Percentiles rank a stretch among this genome's conserved stretches.
These are phyloP conservation scores for Thelephora terrestris DNA, from an alignment of 1,284 basidiomycete genomes.

Conservation along the genomic window DNA sequence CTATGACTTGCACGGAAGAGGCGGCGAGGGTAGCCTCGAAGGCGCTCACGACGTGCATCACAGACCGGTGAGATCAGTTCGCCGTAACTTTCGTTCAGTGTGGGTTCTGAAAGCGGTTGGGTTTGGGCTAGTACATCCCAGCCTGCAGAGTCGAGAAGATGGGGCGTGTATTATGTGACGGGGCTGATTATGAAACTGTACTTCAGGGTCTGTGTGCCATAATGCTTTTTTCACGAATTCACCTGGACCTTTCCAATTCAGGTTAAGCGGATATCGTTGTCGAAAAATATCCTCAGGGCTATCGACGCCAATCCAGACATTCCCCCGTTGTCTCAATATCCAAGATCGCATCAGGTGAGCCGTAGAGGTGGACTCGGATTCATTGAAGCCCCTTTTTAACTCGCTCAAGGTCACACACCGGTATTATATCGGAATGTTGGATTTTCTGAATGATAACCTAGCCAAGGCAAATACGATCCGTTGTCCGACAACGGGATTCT, in stretches of 20 bases:
- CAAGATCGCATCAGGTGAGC: conserved; percentile 83
- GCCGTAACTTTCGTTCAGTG: neutral
- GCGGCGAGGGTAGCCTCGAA: conserved; percentile 87
- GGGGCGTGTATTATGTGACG: conserved; percentile 93
- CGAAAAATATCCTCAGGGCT: conserved; percentile 87
- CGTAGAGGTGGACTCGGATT: conserved; percentile 20
- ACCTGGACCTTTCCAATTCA: conserved; percentile 21
- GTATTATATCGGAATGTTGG: conserved; percentile 92
- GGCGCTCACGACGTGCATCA: conserved; percentile 86
- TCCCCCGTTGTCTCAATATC: conserved; percentile 68
- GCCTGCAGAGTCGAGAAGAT: conserved; percentile 73
- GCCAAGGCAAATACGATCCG: conserved; percentile 42
- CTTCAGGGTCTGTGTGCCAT: conserved; percentile 42
- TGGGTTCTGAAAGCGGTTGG: conserved; percentile 1
- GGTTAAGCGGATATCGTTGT: conserved; percentile 85
- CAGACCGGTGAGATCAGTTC: conserved; percentile 59
- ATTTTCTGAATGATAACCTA: conserved; percentile 90
- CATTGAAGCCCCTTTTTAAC: conserved; percentile 2
- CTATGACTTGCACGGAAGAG: conserved; percentile 77
- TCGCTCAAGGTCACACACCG: conserved; percentile 67
- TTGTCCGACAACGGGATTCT: neutral
- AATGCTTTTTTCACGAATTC: neutral
- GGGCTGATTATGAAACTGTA: conserved; percentile 89
- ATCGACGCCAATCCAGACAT: conserved; percentile 80
- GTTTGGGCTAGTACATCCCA: conserved; percentile 42